phyloP scores from a whole-genome alignment of 139 green algal species.

The Picochlorum sp. region DNA sequence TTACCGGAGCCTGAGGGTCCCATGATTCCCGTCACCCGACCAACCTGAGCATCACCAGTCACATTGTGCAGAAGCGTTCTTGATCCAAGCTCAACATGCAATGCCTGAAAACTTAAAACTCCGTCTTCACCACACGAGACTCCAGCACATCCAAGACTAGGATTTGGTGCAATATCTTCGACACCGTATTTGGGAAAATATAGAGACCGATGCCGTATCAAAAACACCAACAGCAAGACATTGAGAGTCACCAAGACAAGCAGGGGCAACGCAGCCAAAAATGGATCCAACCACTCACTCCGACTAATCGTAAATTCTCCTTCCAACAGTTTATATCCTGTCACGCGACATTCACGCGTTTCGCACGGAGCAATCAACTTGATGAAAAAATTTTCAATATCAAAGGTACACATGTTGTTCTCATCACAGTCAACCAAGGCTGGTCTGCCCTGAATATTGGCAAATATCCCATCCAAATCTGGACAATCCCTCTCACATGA shows the following conservation, averaged over 20 bases:
- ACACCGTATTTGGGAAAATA: neutral
- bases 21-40: slow-evolving; percentile 26
- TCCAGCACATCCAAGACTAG: too few relatives aligned
- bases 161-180: too few relatives aligned
- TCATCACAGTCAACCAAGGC: slow-evolving; percentile 16
- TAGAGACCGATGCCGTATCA: slow-evolving; percentile 3
- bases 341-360: slow-evolving; percentile 23
- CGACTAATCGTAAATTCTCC: neutral
- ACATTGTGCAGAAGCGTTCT: slow-evolving; percentile 10
- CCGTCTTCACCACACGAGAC: neutral
- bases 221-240: slow-evolving; percentile 20
- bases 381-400: slow-evolving; percentile 36
- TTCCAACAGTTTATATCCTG: neutral
- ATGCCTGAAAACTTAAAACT: neutral
- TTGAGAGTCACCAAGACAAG: slow-evolving; percentile 27
- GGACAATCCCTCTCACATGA: slow-evolving; percentile 23
- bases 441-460: slow-evolving; percentile 17
- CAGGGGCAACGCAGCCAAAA: slow-evolving; percentile 37
- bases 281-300: slow-evolving; percentile 17
- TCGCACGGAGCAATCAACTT: slow-evolving; percentile 25
- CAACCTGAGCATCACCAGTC: slow-evolving; percentile 6
- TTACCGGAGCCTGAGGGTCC: slow-evolving; percentile 49
- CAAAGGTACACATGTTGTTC: slow-evolving; percentile 22
- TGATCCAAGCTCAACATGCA: slow-evolving; percentile 4
- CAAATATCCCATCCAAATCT: slow-evolving; percentile 22